phyloP scores from a whole-genome alignment of 768 basidiomycete species.

The Leccinum aurantiacum region DNA sequence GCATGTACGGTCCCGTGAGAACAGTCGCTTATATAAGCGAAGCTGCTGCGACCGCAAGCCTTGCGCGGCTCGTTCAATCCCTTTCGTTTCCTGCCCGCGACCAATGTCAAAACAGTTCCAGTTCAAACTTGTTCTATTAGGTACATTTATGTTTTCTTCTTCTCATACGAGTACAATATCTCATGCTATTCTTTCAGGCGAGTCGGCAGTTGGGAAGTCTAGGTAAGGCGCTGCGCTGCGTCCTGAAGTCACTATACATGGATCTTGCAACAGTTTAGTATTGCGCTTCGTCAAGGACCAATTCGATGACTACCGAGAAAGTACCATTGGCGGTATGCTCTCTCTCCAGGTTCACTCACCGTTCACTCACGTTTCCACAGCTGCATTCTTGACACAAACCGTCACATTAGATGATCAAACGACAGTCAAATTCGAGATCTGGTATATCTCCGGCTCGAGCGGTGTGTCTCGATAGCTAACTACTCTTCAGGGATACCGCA shows the following conservation, averaged over 20 bases:
- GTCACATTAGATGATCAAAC: constrained; percentile 87
- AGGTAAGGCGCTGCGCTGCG: constrained; percentile 48
- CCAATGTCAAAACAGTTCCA: constrained; percentile 90
- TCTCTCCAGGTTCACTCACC: constrained; percentile 1
- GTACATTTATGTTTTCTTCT: constrained; percentile 39
- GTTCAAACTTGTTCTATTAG: constrained; percentile 96
- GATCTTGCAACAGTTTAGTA: constrained; percentile 63
- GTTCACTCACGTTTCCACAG: constrained; percentile 41
- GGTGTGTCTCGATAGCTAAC: not conserved
- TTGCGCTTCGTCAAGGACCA: constrained; percentile 96
- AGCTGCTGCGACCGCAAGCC: constrained; percentile 10
- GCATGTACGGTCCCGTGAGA: constrained; percentile 29
- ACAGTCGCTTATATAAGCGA: constrained; percentile 25
- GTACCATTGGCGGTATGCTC: constrained; percentile 81
- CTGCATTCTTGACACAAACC: constrained; percentile 98
- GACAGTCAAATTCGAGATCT: constrained; percentile 97
- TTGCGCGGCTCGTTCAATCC: constrained; percentile 8
- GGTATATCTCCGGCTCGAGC: constrained; percentile 48
- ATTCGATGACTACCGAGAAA: constrained; percentile 94
- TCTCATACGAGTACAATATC: not conserved
- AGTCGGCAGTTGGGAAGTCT: constrained; percentile 97
- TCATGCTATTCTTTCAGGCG: constrained; percentile 53
- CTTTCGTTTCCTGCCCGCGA: constrained; percentile 29
- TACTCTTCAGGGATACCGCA: constrained; percentile 77
- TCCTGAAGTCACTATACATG: constrained; percentile 27